Base-by-base conservation (phyloP, 139 green algal genomes). In the Ettlia oleoabundans region DNA sequence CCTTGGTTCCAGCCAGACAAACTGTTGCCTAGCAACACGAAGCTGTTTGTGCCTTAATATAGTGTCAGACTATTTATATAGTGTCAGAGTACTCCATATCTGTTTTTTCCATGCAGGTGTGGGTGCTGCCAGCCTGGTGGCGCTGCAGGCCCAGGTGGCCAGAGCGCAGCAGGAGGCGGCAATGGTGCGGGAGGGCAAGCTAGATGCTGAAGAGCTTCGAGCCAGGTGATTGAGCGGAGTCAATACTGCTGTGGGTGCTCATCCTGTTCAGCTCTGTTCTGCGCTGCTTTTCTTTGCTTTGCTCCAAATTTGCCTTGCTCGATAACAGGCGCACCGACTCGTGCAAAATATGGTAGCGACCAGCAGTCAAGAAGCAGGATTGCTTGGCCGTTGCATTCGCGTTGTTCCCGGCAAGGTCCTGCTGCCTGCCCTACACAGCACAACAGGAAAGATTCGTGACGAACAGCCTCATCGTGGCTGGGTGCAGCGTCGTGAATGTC, bases 141-240 rank as follows among this genome's bases (percentile, higher is more conserved):
- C 93, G 35, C 83, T 97, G 37, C 89, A 96, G 47, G 92, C 94
- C 1, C 89, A 96, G 81, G 85, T 97, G 30, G 93, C 90, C 76
- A 82, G 81, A 18, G 82, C 82, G 10, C 93, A 97, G 83, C 86
- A 96, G 73, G 72, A 92, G 47, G 85, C 83, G 5, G 70, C 78
- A 37, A 33, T 88, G 51, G 61, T 81, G 28, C 75, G 72, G 53
- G 88, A 94, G 32, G 86, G 83, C 13, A 47, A 69, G 13, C 53
- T 89, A 22, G 85, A 86, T 28, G 63, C 77, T 7, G 63, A 67
- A n/a, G 82, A 85, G 37, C 35, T 76, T 15, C 55, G 62, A 4
- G 67, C 74, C 53, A 70, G 86, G 43, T 80, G 73, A 5, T 43
- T 58, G 80, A 26, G 76, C 35, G 28, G 58, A 37, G 19, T 32